Evolutionary conservation across 768 basidiomycete genomes (phyloP), one percentile per base, ranked within the genome.

Genomic region (Dacryopinax primogenitus): DNA sequence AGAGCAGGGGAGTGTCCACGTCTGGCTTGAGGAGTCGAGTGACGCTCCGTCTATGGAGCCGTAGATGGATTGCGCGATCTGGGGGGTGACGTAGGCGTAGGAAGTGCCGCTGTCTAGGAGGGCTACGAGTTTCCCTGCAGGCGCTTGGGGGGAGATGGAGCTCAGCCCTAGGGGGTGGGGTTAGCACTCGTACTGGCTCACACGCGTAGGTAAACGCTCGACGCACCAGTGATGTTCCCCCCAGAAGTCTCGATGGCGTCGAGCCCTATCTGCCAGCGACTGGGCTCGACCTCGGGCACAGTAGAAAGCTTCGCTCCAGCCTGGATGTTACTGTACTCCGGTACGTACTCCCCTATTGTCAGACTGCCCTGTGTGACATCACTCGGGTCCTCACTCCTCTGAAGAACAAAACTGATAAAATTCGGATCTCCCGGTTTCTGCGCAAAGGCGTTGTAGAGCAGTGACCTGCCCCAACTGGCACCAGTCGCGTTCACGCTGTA

Each of bases 71-170:
- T 85, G 76, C 66, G 82, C 84, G 28, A 87, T 80, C 0, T 79
- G 82, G 62, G 78, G 73, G 1, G 90, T 83, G 3, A 82, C 86
- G 73, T 92, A 92, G 86, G 87, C 84, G 73, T 84, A 90, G 1
- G 90, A 89, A 2, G 90, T 86, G 4, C 90, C 90, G 66, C 83
- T 90, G 73, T 92, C 90, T 64, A 92, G 79, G 33, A 89, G 77
- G 26, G 83, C 81, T 58, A 92, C 88, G 4, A 87, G 88, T 69
- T 85, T 84, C 69, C 85, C 84, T 33, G 77, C 76, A 4, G 89
- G 87, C 0, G 82, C 89, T 33, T 76, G 78, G 2, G 73, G 45
- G 30, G 90, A 83, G 6, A 72, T 75, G 26, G 82, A 85, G 1
- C 79, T 80, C 12, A 88, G 32, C 9, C 51, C 51, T 58, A n/a